Base-by-base conservation (phyloP, 2,329 filamentous ascomycete genomes). In the Boeremia lycopersici region DNA sequence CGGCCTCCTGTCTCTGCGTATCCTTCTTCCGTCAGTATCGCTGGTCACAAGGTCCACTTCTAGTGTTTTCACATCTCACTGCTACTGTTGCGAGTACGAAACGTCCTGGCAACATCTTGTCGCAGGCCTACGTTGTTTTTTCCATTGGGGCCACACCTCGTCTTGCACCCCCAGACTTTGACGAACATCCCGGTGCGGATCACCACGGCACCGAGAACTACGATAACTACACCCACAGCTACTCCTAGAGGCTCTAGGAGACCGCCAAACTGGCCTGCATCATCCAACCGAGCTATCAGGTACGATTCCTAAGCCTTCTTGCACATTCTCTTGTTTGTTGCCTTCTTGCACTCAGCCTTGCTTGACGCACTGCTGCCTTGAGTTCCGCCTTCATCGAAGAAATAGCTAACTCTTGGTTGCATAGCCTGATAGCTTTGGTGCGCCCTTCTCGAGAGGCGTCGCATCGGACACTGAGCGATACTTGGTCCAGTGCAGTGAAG, bases 191-290 rank as follows among this genome's bases (percentile, higher is more conserved):
- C 30, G 42, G 46, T 49, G 46, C 42, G 42, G 35, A 38, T 45
- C 46, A 36, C 38, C 35, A 29, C 41, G 29, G 42, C 19, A 56
- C 53, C 47, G 58, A 55, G 48, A 53, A 57, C 54, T 38, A 60
- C 62, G 39, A 55, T 28, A 47, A 39, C 15, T 35, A 45, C 47
- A 11, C 26, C 29, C 31, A 31, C 28, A 46, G 9, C 35, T 46
- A 28, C 40, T 53, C 49, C 49, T 50, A 60, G 62, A 57, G 35
- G 48, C 31, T 53, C 48, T 54, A 59, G 56, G 70, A 65, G 55
- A 66, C 64, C 64, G 67, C 64, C 71, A 70, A 71, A 56, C 72
- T 74, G 70, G 69, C 71, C 69, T 73, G 70, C 64, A 65, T 61
- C 44, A 65, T 69, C 57, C 61, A 69, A 47, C 56, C 59, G 29